Evolutionary conservation across 192 early-diverging fungal species (phyloP), one percentile per base, ranked within the genome.

Genomic region (Coemansia sp.): DNA sequence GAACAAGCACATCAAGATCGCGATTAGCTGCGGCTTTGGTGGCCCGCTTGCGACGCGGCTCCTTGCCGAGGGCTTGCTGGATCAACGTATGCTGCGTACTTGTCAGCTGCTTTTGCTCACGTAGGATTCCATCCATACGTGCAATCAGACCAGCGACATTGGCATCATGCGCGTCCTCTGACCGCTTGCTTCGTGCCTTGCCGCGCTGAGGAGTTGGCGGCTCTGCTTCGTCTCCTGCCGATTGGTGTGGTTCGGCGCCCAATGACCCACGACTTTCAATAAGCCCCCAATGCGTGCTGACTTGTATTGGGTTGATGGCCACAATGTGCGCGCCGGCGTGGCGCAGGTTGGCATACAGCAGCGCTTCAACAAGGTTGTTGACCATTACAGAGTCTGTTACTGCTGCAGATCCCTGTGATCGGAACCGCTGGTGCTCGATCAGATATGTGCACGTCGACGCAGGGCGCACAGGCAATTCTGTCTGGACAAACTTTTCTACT

Each of bases 381-480:
- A 86, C 76, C 77, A 86, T 82, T 10, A 80, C 69, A 1, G 85
- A 79, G 68, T 86, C 73, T 41, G 85, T 80, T 24, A 86, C 80
- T 3, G 74, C 77, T 9, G 79, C 71, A 9, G 77, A 82, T 18
- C 85, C 85, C 69, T 79, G 77, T 31, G 85, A 79, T 27, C 85
- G 71, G 33, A 86, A 86, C 65, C 85, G 76, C 70, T 86, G 85
- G 39, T 82, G 85, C 40, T 86, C 85, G 22, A 86, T 78, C 3
- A 86, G 15, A 58, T 83, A 86, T 11, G 77, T 77, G 49, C 76
- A 81, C 38, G 41, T 22, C 7, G 65, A 49, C 18, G 74, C 69
- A 6, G 62, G 46, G 9, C 66, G 70, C 22, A 72, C 39, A 31
- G 85, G 85, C 50, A 86, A 46, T 34, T 43, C 18, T 8, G 61